A percentile compares a stretch with the other conserved stretches of the same genome.
Evolutionary conservation across 2,329 filamentous ascomycete species (phyloP).

Genomic region (Pyricularia pennisetigena): DNA sequence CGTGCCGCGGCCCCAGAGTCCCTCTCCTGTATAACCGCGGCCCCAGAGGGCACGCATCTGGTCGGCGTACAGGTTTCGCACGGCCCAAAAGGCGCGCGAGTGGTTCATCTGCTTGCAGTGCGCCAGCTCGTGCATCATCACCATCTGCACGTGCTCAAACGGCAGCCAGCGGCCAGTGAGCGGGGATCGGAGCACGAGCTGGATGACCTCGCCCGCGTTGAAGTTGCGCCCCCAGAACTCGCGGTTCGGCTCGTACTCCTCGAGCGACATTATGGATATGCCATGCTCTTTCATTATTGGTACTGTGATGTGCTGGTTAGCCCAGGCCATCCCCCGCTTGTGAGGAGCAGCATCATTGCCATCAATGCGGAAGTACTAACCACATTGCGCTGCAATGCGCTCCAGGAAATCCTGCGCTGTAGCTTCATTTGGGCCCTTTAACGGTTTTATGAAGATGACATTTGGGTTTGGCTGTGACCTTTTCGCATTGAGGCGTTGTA

Average conservation of each 20-base stretch:
- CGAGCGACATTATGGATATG: slow-evolving; percentile 58
- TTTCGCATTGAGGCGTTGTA: slow-evolving; percentile 69
- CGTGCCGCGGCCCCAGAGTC: slow-evolving; percentile 69
- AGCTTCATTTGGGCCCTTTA: slow-evolving; percentile 53
- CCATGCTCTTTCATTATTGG: slow-evolving; percentile 62
- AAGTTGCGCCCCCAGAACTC: slow-evolving; percentile 87
- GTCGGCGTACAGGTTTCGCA: slow-evolving; percentile 62
- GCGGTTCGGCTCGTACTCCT: slow-evolving; percentile 71
- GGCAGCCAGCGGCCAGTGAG: slow-evolving; percentile 62
- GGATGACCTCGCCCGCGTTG: slow-evolving; percentile 79
- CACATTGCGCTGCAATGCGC: slow-evolving; percentile 71
- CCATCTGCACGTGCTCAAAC: slow-evolving; percentile 80
- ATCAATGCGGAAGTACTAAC: slow-evolving; percentile 23
- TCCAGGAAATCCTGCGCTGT: slow-evolving; percentile 63
- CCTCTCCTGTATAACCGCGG: slow-evolving; percentile 66
- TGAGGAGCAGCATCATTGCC: neutral
- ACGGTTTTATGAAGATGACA: slow-evolving; percentile 78
- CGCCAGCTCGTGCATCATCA: slow-evolving; percentile 89
- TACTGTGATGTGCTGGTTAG: slow-evolving; percentile 22
- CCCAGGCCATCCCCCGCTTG: neutral
- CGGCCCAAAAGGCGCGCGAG: slow-evolving; percentile 68
- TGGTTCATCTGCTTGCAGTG: slow-evolving; percentile 94
- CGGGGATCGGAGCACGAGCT: slow-evolving; percentile 67
- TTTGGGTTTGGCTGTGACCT: slow-evolving; percentile 64
- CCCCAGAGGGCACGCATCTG: slow-evolving; percentile 64